These are phyloP conservation scores for Helianthus tuberosus DNA, from an alignment of 129 eudicot species.

Conservation along the genomic window DNA sequence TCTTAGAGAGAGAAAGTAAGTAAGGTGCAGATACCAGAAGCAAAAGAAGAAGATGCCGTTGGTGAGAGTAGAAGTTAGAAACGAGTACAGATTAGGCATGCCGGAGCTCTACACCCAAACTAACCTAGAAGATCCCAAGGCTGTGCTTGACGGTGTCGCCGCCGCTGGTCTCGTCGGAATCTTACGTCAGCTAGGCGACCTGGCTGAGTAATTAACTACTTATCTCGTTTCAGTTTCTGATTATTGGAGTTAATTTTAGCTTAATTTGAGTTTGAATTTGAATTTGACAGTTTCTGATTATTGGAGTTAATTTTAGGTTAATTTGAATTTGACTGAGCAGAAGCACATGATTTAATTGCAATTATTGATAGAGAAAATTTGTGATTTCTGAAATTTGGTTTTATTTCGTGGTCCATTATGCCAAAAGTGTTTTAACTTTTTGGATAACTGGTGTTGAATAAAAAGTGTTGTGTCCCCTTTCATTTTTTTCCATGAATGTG, in stretches of 20 bases:
- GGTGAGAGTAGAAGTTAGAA: constrained; percentile 70
- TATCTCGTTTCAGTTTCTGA: neutral
- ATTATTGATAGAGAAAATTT: too few relatives aligned
- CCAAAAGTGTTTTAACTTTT: neutral
- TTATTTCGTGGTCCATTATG: constrained; percentile 19
- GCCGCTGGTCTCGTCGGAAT: constrained; percentile 97
- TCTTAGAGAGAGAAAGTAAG: constrained; percentile 32
- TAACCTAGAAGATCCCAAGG: constrained; percentile 81
- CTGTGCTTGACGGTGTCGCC: constrained; percentile 85
- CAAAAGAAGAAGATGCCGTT: constrained; percentile 61
- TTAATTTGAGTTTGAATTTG: neutral
- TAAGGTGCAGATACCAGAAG: neutral
- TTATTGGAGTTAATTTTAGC: neutral
- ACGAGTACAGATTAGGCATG: constrained; percentile 82
- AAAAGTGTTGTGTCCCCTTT: neutral
- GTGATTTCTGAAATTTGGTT: constrained; percentile 3
- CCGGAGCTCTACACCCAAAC: constrained; percentile 65
- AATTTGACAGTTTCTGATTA: neutral
- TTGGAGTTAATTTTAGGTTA: neutral
- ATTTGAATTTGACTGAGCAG: constrained; percentile 5
- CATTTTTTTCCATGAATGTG: neutral
- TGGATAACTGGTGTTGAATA: neutral
- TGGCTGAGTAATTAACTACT: constrained; percentile 70
- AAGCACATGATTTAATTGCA: constrained; percentile 2
- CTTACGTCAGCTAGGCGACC: constrained; percentile 97